Percentiles rank a stretch among this genome's conserved stretches.
Evolutionary conservation across 352 stramenopile species (phyloP).

Genomic region (Phytopythium vexans): DNA sequence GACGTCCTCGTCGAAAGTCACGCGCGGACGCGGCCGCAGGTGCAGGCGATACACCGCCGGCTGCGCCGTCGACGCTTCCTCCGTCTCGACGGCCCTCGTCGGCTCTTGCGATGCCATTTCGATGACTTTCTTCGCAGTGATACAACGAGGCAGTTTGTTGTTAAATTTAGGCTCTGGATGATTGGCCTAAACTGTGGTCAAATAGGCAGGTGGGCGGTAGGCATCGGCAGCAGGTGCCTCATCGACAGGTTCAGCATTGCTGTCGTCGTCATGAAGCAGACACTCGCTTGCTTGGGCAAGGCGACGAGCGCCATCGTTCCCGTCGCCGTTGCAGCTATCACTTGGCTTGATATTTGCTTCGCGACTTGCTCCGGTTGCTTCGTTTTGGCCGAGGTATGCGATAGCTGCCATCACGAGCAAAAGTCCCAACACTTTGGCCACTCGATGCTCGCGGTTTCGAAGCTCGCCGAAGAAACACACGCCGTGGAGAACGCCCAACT

Average conservation of each 20-base stretch:
- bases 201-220: slow-evolving; percentile 4
- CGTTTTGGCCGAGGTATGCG: not conserved
- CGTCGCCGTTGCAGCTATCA: too few relatives aligned
- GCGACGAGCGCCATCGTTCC: too few relatives aligned
- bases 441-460: not conserved
- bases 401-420: not conserved
- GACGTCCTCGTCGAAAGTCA: slow-evolving; percentile 87
- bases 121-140: not conserved
- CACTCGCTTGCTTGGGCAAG: slow-evolving; percentile 2
- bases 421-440: not conserved
- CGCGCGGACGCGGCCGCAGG: slow-evolving; percentile 72
- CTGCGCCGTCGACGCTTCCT: slow-evolving; percentile 9
- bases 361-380: not conserved
- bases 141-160: not conserved
- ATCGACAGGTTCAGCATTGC: not conserved
- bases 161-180: not conserved
- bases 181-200: slow-evolving; percentile 9
- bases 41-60: slow-evolving; percentile 63
- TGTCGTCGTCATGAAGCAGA: not conserved
- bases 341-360: too few relatives aligned
- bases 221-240: not conserved
- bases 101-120: slow-evolving; percentile 2
- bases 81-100: slow-evolving; percentile 23
- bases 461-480: slow-evolving; percentile 16
- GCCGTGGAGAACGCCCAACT: slow-evolving; percentile 15